These are phyloP conservation scores for Coemansia sp. DNA, from an alignment of 192 early-diverging fungal species.

Conservation along the genomic window DNA sequence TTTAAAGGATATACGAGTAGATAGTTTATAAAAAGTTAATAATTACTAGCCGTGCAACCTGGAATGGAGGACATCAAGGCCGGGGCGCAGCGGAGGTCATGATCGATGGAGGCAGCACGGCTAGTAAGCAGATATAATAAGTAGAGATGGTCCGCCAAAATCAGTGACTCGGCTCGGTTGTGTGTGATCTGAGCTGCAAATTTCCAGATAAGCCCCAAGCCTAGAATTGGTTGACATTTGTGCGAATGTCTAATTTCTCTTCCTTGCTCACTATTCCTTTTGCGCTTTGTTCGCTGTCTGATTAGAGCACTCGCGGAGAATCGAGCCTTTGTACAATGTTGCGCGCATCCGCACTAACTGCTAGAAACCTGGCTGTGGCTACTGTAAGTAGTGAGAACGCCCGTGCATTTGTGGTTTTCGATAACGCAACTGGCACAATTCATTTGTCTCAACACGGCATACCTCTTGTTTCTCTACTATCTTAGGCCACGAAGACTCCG, in stretches of 20 bases:
- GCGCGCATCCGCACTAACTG: slow-evolving; percentile 19
- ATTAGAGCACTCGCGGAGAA: background rate
- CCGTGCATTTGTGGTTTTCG: background rate
- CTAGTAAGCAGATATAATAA: too few species aligned
- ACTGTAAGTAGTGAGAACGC: slow-evolving; percentile 5
- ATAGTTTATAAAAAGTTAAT: too few species aligned
- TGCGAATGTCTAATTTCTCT: background rate
- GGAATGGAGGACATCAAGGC: too few species aligned
- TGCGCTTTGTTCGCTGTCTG: background rate
- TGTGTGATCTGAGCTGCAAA: background rate
- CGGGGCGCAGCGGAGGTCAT: too few species aligned
- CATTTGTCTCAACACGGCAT: background rate
- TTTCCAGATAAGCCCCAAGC: background rate
- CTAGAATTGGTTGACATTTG: too few species aligned
- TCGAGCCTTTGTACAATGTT: slow-evolving; percentile 15
- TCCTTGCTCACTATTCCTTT: background rate
- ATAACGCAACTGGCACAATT: background rate
- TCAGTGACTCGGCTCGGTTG: background rate
- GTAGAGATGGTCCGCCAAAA: background rate
- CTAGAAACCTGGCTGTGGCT: slow-evolving; percentile 2
- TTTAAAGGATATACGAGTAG: too few species aligned
- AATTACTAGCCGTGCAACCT: too few species aligned
- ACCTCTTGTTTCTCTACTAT: background rate
- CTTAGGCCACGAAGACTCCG: slow-evolving; percentile 17
- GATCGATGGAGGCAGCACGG: too few species aligned